Evolutionary conservation across 2,329 filamentous ascomycete species (phyloP), one percentile per base, ranked within the genome.

Genomic region (Phialemoniopsis sp.): DNA sequence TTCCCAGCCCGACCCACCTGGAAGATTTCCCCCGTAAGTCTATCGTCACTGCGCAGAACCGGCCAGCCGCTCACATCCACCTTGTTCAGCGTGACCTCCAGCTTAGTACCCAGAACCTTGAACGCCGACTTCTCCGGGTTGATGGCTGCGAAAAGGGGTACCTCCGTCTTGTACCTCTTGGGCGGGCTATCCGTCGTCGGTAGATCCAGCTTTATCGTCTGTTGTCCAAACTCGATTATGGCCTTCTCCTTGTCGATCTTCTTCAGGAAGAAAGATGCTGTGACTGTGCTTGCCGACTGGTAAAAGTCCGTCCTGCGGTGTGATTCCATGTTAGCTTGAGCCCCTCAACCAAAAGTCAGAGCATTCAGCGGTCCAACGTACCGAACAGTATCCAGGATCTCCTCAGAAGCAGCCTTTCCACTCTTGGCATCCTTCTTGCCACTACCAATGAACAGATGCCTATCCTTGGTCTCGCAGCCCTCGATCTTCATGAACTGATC

Each of bases 401-500:
- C 89, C 64, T 95, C 88, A 2, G 26, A 36, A 10, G 38, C 42
- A 6, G 59, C 56, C 19, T 51, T 55, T n/a, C 56, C 39, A 30
- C 59, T 60, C 40, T 64, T 59, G 42, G 60, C 66, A 50, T 73
- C 69, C 63, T 88, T 87, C 52, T 77, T 79, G 50, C 80, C 87
- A 48, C 76, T 85, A 4, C 87, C 87, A 28, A 97, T 75, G 55
- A 96, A 98, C 49, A 95, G 64, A 69, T 98, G 93, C 44, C 77
- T 73, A 32, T 73, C 70, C 64, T 90, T 93, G 32, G 85, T 89
- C 60, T 81, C 82, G 67, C 93, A 98, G 2, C 93, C 93, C 52
- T 87, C 82, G 43, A 98, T 91, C 64, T 87, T 93, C 82, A 98
- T 82, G 66, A 98, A 98, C 63, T 97, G 85, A 60, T 98, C 90